Percentiles rank a stretch among this genome's conserved stretches.
phyloP scores from a whole-genome alignment of 2,329 filamentous ascomycete species.

The Kalmusia sp. region DNA sequence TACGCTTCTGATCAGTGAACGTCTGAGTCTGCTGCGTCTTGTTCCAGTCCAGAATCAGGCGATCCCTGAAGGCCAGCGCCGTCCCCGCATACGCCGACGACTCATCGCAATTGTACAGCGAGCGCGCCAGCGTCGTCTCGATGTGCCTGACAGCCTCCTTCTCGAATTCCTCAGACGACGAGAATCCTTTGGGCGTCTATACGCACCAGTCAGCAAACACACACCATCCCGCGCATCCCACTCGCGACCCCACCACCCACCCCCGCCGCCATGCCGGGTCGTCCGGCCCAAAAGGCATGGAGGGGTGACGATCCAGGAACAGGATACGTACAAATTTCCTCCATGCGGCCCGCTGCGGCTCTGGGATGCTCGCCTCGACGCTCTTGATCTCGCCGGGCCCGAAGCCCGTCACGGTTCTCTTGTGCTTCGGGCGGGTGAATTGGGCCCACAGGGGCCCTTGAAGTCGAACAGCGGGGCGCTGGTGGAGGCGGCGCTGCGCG shows the following conservation, averaged over 20 bases:
- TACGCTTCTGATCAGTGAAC: slow-evolving; percentile 84
- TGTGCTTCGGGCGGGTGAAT: slow-evolving; percentile 93
- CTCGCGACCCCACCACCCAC: slow-evolving; percentile 27
- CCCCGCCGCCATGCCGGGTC: slow-evolving; percentile 6
- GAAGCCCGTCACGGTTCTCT: slow-evolving; percentile 94
- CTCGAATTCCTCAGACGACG: slow-evolving; percentile 80
- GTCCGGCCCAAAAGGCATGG: background rate
- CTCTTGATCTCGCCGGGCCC: slow-evolving; percentile 89
- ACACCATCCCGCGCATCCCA: slow-evolving; percentile 6
- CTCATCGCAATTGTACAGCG: slow-evolving; percentile 98
- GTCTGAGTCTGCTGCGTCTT: slow-evolving; percentile 97
- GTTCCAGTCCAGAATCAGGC: slow-evolving; percentile 95
- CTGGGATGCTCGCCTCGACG: slow-evolving; percentile 90
- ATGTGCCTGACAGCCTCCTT: slow-evolving; percentile 90
- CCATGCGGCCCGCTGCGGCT: slow-evolving; percentile 82
- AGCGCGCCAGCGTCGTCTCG: slow-evolving; percentile 93
- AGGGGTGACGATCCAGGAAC: background rate
- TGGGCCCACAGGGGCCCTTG: slow-evolving; percentile 81
- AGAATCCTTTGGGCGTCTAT: slow-evolving; percentile 73
- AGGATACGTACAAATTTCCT: slow-evolving; percentile 61
- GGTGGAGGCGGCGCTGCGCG: slow-evolving; percentile 76
- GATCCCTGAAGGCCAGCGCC: slow-evolving; percentile 89
- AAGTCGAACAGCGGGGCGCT: slow-evolving; percentile 87
- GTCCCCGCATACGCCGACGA: slow-evolving; percentile 88
- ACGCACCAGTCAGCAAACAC: slow-evolving; percentile 17